These are phyloP conservation scores for Linnemannia elongata DNA, from an alignment of 192 early-diverging fungal genomes.

Conservation along the genomic window DNA sequence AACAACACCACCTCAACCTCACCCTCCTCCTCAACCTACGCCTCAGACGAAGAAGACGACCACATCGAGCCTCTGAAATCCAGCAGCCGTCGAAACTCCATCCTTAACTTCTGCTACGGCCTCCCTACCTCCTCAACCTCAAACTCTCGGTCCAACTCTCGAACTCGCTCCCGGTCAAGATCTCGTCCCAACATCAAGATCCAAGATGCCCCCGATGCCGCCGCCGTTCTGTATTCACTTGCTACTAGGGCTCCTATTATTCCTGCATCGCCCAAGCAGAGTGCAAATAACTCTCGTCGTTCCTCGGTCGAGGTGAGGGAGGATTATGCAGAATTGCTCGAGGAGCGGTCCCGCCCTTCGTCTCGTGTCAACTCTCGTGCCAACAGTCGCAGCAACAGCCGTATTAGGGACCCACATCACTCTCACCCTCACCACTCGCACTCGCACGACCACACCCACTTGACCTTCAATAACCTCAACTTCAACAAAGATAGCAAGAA, in stretches of 20 bases:
- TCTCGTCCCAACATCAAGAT: constrained; percentile 15
- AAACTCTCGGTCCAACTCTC: constrained; percentile 8
- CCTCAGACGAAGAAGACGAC: not conserved
- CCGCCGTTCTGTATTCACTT: not conserved
- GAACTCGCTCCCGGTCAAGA: constrained; percentile 31
- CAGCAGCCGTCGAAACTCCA: constrained; percentile 24
- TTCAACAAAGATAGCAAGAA: not conserved
- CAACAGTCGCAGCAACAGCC: not conserved
- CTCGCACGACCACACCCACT: not conserved
- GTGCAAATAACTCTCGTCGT: constrained; percentile 12
- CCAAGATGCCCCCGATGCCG: not conserved
- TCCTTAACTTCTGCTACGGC: constrained; percentile 22
- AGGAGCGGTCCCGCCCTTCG: constrained; percentile 12
- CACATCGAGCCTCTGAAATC: constrained; percentile 4
- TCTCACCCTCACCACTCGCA: not conserved
- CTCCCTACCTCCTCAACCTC: not conserved
- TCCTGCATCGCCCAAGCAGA: not conserved
- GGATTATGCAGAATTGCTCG: constrained; percentile 13
- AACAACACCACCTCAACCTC: not conserved
- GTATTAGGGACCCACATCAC: not conserved
- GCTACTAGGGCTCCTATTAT: not conserved
- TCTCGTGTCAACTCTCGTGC: constrained; percentile 26
- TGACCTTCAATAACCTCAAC: not conserved
- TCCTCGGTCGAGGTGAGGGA: constrained; percentile 23
- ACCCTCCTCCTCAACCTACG: not conserved